Conservation (phyloP, 2,329 filamentous ascomycete genomes). For the Penicillium brasilianum region DNA sequence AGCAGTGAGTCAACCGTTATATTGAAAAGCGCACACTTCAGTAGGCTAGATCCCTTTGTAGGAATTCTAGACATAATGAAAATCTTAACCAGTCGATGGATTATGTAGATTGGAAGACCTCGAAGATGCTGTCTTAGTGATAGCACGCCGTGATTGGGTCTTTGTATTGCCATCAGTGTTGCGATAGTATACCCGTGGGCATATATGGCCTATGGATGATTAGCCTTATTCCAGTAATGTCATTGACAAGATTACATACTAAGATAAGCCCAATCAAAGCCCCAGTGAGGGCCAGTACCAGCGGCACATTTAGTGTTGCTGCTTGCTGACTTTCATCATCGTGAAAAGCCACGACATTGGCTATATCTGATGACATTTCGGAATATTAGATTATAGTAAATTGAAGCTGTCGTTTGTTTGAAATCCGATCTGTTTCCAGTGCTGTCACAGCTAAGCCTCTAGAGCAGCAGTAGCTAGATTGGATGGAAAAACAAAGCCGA, state of each 20-base stretch:
- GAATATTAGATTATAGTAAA: neutral
- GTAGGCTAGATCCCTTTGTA: neutral
- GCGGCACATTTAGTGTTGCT: neutral
- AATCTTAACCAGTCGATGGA: slow-evolving; percentile 7
- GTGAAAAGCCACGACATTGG: neutral
- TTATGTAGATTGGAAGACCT: slow-evolving; percentile 7
- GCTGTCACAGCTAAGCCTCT: too few relatives aligned
- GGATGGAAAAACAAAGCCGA: neutral
- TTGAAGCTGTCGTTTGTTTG: neutral
- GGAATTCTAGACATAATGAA: slow-evolving; percentile 4
- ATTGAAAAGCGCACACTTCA: neutral
- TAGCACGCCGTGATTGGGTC: neutral
- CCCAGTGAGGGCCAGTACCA: neutral
- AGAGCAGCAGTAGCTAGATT: neutral
- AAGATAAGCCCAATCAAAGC: neutral
- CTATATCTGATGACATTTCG: neutral
- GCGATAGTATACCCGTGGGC: neutral
- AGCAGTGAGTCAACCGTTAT: slow-evolving; percentile 5
- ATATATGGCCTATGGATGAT: slow-evolving; percentile 4
- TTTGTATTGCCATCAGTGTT: neutral
- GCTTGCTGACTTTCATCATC: neutral
- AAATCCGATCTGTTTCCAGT: too few relatives aligned
- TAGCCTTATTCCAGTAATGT: neutral
- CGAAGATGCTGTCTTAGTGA: neutral
- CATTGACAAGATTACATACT: neutral